Base-by-base conservation (phyloP, 75 land plant genomes). In the Selaginella tamariscina region DNA sequence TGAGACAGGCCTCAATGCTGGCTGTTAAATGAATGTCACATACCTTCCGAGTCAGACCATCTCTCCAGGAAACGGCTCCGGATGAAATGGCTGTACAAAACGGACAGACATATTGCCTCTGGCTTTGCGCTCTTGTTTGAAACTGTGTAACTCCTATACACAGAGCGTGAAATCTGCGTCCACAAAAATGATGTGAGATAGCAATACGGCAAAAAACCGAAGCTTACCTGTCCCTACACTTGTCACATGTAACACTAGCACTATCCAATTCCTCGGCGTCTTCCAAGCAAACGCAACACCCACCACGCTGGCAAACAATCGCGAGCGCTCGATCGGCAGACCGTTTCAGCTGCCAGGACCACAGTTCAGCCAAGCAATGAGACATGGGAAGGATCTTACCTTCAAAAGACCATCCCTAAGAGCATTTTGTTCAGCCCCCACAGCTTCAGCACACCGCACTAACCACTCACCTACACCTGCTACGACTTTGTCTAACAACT, bases 71-170 rank as follows among this genome's bases (percentile, higher is more conserved):
- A 56, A 72, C 31, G 2, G 67, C 57, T 29, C 79, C 79, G 32
- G 56, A 56, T 29, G 75, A 66, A 21, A 77, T 33, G 0, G 79
- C 74, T n/a, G 29, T 77, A 54, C 79, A 77, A 54, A 56, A 77
- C 26, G 79, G 69, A 59, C 79, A 77, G 1, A 72, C 74, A 39
- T 74, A 77, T 31, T 77, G 79, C 70, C 66, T 72, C 27, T 72
- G 74, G 27, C n/a, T 39, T 39, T 39, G 49, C 15, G 49, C 39
- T 63, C 70, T 70, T 26, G 75, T 72, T 32, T 75, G 63, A 55
- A 32, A 32, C 18, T 65, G 44, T 27, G 70, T 54, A 0, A 72
- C 24, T 21, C 75, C 79, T 1, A 77, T 24, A 67, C 79, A 77
- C 0, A 55, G 44, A 1, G 70, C 65, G 66, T 77, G 79, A 70